These are phyloP conservation scores for Podila verticillata DNA, from an alignment of 192 early-diverging fungal genomes.

Conservation along the genomic window DNA sequence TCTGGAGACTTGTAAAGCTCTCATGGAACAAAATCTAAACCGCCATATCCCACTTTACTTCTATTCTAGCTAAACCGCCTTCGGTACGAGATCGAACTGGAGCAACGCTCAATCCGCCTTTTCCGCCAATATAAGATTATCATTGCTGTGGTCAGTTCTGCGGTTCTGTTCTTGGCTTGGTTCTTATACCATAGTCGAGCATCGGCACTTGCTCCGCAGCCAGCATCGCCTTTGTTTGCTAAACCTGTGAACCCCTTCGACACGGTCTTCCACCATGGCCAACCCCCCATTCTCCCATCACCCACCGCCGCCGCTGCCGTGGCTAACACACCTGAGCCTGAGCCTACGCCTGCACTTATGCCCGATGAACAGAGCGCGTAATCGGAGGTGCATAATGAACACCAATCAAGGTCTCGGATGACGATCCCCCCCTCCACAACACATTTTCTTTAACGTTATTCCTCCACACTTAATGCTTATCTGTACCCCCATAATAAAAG, in stretches of 20 bases:
- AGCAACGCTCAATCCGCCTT: conserved; percentile 35
- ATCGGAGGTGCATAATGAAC: too few relatives aligned
- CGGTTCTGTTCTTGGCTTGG: conserved; percentile 8
- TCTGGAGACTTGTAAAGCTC: too few relatives aligned
- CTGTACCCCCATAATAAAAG: too few relatives aligned
- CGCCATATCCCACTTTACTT: not conserved
- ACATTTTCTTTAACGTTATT: too few relatives aligned
- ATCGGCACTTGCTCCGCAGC: conserved; percentile 16
- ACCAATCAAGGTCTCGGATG: too few relatives aligned
- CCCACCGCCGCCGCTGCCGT: not conserved
- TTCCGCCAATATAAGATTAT: conserved; percentile 46
- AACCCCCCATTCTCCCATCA: conserved; percentile 6
- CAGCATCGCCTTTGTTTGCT: conserved; percentile 21
- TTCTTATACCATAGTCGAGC: conserved; percentile 26
- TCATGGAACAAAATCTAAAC: too few relatives aligned
- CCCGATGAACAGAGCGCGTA: too few relatives aligned
- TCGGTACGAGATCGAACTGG: conserved; percentile 40
- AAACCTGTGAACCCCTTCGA: conserved; percentile 13
- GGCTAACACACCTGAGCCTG: too few relatives aligned
- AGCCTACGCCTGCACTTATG: too few relatives aligned
- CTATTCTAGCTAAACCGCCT: conserved; percentile 33
- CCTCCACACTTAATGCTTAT: too few relatives aligned
- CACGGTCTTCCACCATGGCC: conserved; percentile 13
- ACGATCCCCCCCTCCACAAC: too few relatives aligned
- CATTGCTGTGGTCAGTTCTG: conserved; percentile 11